Percentiles rank a stretch among this genome's conserved stretches.
phyloP scores from a whole-genome alignment of 2,329 filamentous ascomycete species.

The Curvularia sp. region DNA sequence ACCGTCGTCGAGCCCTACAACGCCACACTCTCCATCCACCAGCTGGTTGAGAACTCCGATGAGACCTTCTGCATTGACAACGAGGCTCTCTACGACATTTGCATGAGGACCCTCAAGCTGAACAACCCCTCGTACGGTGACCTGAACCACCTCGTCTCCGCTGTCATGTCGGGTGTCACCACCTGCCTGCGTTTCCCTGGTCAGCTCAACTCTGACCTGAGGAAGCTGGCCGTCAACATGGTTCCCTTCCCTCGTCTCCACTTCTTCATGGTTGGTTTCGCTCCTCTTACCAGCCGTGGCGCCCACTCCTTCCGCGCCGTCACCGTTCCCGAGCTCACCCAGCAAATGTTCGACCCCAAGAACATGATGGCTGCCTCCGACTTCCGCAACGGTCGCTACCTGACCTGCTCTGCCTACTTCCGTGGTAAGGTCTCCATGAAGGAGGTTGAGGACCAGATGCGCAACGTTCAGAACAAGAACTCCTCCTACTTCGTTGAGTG shows the following conservation, averaged over 20 bases:
- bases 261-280: slow-evolving; percentile 99
- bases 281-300: slow-evolving; percentile 91
- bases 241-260: slow-evolving; percentile 99
- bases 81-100: slow-evolving; percentile 99
- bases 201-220: slow-evolving; percentile 99
- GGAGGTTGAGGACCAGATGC: slow-evolving; percentile 99
- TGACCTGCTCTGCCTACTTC: slow-evolving; percentile 99
- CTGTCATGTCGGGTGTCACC: slow-evolving; percentile 99
- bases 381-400: slow-evolving; percentile 99
- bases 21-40: slow-evolving; percentile 97
- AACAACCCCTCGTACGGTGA: slow-evolving; percentile 98
- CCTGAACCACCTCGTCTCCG: slow-evolving; percentile 98
- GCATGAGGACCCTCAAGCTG: slow-evolving; percentile 99
- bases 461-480: slow-evolving; percentile 99
- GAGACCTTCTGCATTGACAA: slow-evolving; percentile 99
- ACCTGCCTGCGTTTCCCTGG: slow-evolving; percentile 99
- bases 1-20: slow-evolving; percentile 99
- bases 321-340: slow-evolving; percentile 96
- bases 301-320: slow-evolving; percentile 97
- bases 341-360: slow-evolving; percentile 99
- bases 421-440: slow-evolving; percentile 99
- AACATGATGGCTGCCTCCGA: slow-evolving; percentile 99
- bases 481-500: slow-evolving; percentile 99
- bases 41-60: slow-evolving; percentile 99
- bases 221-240: slow-evolving; percentile 99